Base-by-base conservation (phyloP, 2,329 filamentous ascomycete genomes). In the Botrytis deweyae region DNA sequence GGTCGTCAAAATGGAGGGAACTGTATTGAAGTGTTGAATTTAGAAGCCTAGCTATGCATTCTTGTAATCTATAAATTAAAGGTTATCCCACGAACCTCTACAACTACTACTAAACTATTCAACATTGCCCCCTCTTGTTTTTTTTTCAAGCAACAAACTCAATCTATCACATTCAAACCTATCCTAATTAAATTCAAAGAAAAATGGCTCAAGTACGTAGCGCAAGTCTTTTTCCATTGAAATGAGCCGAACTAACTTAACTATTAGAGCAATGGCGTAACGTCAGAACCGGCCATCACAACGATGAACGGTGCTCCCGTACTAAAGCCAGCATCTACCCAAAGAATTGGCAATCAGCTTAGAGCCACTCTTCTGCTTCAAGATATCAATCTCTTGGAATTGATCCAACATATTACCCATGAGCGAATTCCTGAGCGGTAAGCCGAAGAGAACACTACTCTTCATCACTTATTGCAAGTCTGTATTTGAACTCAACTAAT, bases 271-370 rank as follows among this genome's bases (percentile, higher is more conserved):
- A 66, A 66, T 46, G 29, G 42, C 20, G 42, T 49, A 25, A 36
- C 22, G n/a, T n/a, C 22, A 7, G 46, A 68, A 33, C 66, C 46
- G 4, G 33, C 66, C 40, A 68, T 68, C 33, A 68, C 46, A 29
- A 68, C 46, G 63, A 66, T 49, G 42, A 66, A 66, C 22, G 63
- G 63, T 66, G 63, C 42, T 66, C 70, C 62, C 1, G 25, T 59
- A 33, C 25, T 66, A 10, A 72, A 44, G 22, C 62, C 70, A 33
- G 33, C 33, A 66, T 63, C 40, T 25, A 52, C 63, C 14, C 42
- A 67, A n/a, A 68, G 70, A 72, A 72, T 67, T n/a, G 70, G 63
- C 16, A 66, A 59, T 64, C 62, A 72, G 29, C 46, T 67, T 1
- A 38, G 65, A 38, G 62, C 29, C 20, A 61, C 61, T 36, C 42